Conservation (phyloP, 345 rosid species). For the Ceriops decandra region DNA sequence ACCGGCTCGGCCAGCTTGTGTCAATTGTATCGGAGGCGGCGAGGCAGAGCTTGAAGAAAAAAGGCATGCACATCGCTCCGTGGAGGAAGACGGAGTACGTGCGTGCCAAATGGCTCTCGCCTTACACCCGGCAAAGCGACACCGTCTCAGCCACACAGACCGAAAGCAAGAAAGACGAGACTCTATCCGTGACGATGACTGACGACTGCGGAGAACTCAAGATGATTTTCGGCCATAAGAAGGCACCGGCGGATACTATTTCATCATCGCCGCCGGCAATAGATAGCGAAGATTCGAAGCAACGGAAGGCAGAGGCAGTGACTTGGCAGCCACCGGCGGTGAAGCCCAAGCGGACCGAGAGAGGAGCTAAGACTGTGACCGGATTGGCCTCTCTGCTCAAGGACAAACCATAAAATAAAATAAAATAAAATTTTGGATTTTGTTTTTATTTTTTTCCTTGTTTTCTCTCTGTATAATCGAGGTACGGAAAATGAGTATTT, state of each 20-base stretch:
- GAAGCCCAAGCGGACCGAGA: slow-evolving; percentile 52
- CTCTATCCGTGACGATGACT: background rate
- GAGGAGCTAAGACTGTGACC: slow-evolving; percentile 68
- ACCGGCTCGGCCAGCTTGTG: slow-evolving; percentile 67
- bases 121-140: slow-evolving; percentile 23
- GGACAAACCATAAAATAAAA: slow-evolving; percentile 45
- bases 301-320: slow-evolving; percentile 9
- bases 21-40: slow-evolving; percentile 62
- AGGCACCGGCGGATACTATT: slow-evolving; percentile 5
- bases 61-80: slow-evolving; percentile 80
- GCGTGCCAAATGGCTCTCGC: slow-evolving; percentile 78
- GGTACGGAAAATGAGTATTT: slow-evolving; percentile 1
- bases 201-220: slow-evolving; percentile 48
- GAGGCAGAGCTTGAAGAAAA: slow-evolving; percentile 79
- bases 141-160: slow-evolving; percentile 5
- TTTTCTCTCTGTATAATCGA: slow-evolving; percentile 1
- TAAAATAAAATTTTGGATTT: slow-evolving; percentile 32
- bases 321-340: slow-evolving; percentile 61
- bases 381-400: slow-evolving; percentile 83
- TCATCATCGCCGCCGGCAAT: slow-evolving; percentile 8
- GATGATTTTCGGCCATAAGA: slow-evolving; percentile 55
- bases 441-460: slow-evolving; percentile 12
- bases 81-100: slow-evolving; percentile 89
- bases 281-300: slow-evolving; percentile 3
- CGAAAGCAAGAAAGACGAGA: slow-evolving; percentile 12